Percentiles rank a stretch among this genome's conserved stretches.
These are phyloP conservation scores for Helianthus tuberosus DNA, from an alignment of 129 eudicot species.

Conservation along the genomic window DNA sequence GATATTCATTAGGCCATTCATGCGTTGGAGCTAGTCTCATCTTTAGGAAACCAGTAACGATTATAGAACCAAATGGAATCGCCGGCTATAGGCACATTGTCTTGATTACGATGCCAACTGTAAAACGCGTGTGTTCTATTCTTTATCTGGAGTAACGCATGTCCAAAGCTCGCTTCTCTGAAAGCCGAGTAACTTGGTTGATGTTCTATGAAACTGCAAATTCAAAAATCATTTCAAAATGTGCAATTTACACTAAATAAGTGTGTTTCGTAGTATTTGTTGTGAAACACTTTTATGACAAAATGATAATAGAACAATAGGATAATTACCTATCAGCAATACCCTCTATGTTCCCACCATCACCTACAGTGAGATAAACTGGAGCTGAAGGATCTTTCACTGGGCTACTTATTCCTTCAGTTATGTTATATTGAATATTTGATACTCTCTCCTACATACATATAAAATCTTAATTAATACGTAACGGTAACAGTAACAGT, in stretches of 20 bases:
- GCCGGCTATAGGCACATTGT: conserved; percentile 40
- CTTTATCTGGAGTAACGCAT: conserved; percentile 67
- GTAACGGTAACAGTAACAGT: neutral
- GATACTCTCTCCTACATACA: conserved; percentile 56
- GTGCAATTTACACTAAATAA: no score
- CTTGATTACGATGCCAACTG: conserved; percentile 85
- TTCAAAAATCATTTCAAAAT: neutral
- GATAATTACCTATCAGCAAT: conserved; percentile 52
- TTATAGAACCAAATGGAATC: conserved; percentile 72
- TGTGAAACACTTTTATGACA: no score
- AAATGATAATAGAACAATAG: neutral
- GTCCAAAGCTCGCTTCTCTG: conserved; percentile 84
- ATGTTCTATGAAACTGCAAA: conserved; percentile 51
- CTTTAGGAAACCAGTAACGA: conserved; percentile 60
- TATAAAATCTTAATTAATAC: neutral
- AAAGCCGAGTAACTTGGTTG: conserved; percentile 80
- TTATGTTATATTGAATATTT: conserved; percentile 67
- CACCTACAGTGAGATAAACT: conserved; percentile 63
- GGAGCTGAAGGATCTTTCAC: conserved; percentile 67
- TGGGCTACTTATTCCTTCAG: conserved; percentile 56
- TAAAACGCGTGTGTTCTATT: conserved; percentile 71
- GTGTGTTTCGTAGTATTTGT: no score
- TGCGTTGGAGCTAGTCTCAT: conserved; percentile 40
- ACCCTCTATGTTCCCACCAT: conserved; percentile 85
- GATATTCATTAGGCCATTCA: neutral